These are phyloP conservation scores for Penicillium hordei DNA, from an alignment of 2,329 filamentous ascomycete species.

Conservation along the genomic window DNA sequence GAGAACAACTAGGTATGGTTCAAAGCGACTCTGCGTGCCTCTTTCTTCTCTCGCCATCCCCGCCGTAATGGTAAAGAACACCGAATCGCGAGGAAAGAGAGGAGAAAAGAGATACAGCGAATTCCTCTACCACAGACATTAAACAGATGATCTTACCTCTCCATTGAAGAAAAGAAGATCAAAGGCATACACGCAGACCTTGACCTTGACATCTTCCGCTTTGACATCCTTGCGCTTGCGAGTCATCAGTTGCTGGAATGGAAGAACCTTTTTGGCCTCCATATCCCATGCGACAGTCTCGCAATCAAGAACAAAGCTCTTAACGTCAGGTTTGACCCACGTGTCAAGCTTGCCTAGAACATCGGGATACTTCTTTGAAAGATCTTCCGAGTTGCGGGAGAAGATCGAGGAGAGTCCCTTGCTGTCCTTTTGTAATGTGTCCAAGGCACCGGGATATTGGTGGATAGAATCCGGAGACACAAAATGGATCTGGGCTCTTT, in stretches of 20 bases:
- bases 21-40: neutral
- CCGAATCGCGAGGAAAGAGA: neutral
- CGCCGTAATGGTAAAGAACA: neutral
- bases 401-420: conserved; percentile 87
- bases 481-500: conserved; percentile 97
- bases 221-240: conserved; percentile 97
- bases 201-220: conserved; percentile 89
- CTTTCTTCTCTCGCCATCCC: neutral
- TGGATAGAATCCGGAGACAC: conserved; percentile 76
- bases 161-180: conserved; percentile 93
- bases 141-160: conserved; percentile 51
- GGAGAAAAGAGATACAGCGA: neutral
- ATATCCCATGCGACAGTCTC: conserved; percentile 97
- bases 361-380: conserved; percentile 97
- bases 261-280: conserved; percentile 90
- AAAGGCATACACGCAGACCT: conserved; percentile 96
- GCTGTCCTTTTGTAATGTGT: conserved; percentile 63
- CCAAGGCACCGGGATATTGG: conserved; percentile 63
- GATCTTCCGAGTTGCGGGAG: conserved; percentile 92
- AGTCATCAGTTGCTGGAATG: conserved; percentile 98
- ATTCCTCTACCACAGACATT: neutral
- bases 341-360: conserved; percentile 81
- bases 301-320: conserved; percentile 97
- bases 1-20: neutral
- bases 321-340: conserved; percentile 88